Percentiles rank a stretch among this genome's conserved stretches.
phyloP scores from a whole-genome alignment of 106 monocot species.

The Allium cepa region DNA sequence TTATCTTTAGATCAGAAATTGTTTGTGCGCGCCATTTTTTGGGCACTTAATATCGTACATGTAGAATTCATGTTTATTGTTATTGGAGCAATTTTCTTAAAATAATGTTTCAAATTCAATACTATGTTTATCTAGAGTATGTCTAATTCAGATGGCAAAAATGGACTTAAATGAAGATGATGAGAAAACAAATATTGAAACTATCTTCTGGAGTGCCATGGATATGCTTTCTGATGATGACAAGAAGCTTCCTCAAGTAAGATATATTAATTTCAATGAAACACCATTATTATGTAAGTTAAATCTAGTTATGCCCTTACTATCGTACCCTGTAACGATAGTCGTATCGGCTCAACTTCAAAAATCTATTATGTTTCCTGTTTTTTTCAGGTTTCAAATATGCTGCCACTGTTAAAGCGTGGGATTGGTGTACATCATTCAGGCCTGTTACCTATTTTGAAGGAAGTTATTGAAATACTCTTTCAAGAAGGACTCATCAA shows the following conservation, averaged over 20 bases:
- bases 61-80: too few species aligned
- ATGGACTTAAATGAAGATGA: conserved; percentile 95
- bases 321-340: too few species aligned
- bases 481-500: conserved; percentile 97
- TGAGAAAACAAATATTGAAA: conserved; percentile 79
- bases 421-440: conserved; percentile 99
- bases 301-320: neutral
- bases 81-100: too few species aligned
- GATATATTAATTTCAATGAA: neutral
- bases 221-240: conserved; percentile 98
- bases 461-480: conserved; percentile 97
- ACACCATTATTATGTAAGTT: neutral
- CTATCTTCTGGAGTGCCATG: conserved; percentile 98
- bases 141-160: conserved; percentile 72
- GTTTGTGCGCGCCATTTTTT: too few species aligned
- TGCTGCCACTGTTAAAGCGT: conserved; percentile 90
- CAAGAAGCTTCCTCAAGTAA: conserved; percentile 97
- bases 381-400: conserved; percentile 72
- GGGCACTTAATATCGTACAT: too few species aligned
- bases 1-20: too few species aligned
- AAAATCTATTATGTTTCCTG: neutral
- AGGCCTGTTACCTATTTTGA: conserved; percentile 87
- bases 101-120: too few species aligned
- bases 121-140: too few species aligned
- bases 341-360: neutral